phyloP scores from a whole-genome alignment of 2,329 filamentous ascomycete species.

The Chaetomiaceae sp. region DNA sequence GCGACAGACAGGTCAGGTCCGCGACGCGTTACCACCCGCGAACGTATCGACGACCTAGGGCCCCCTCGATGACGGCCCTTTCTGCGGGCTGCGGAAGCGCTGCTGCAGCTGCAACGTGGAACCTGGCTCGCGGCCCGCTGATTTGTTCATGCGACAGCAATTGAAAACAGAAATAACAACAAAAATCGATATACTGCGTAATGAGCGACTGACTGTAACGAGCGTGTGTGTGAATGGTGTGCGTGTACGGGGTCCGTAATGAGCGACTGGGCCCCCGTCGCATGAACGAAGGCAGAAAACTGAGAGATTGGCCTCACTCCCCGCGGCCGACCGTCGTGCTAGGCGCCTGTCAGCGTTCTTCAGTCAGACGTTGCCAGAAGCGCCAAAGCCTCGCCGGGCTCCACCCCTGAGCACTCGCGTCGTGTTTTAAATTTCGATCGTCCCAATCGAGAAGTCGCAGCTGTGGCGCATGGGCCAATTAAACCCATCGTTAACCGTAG shows the following conservation, averaged over 20 bases:
- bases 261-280: constrained; percentile 9
- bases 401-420: constrained; percentile 14
- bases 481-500: constrained; percentile 14
- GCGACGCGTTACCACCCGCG: constrained; percentile 9
- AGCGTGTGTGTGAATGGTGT: constrained; percentile 11
- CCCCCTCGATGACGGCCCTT: too few relatives aligned
- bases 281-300: constrained; percentile 14
- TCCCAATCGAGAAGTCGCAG: constrained; percentile 21
- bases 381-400: constrained; percentile 11
- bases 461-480: constrained; percentile 19
- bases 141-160: constrained; percentile 16
- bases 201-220: constrained; percentile 15
- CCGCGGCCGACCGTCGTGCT: neutral
- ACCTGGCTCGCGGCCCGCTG: constrained; percentile 13
- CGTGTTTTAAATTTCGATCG: constrained; percentile 25
- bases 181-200: neutral
- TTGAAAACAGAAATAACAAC: neutral
- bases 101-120: constrained; percentile 10
- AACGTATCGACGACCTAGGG: constrained; percentile 2
- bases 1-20: neutral
- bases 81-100: constrained; percentile 1
- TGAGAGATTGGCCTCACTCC: constrained; percentile 2
- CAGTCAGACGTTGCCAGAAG: constrained; percentile 7
- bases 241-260: constrained; percentile 7
- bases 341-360: constrained; percentile 8